phyloP scores from a whole-genome alignment of 2,329 filamentous ascomycete species.

The Bipolaris sorokiniana region DNA sequence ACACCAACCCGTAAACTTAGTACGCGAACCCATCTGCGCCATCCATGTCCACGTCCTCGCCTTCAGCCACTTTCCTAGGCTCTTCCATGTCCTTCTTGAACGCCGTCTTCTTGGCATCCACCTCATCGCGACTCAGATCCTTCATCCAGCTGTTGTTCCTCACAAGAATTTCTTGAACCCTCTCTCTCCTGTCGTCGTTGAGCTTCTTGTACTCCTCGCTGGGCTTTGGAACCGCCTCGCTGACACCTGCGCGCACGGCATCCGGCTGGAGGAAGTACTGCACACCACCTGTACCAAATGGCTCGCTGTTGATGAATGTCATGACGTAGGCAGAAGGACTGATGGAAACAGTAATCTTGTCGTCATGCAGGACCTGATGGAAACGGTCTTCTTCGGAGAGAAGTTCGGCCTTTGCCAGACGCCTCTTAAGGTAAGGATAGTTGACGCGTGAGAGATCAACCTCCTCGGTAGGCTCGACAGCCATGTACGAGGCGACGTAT shows the following conservation, averaged over 20 bases:
- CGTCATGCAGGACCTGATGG: slow-evolving; percentile 43
- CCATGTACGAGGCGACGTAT: slow-evolving; percentile 91
- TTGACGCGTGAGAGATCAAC: slow-evolving; percentile 45
- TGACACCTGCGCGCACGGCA: slow-evolving; percentile 42
- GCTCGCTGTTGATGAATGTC: slow-evolving; percentile 52
- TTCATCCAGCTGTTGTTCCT: slow-evolving; percentile 56
- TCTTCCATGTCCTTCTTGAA: slow-evolving; percentile 44
- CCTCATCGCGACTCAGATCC: slow-evolving; percentile 54
- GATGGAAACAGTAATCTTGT: slow-evolving; percentile 55
- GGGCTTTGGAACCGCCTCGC: slow-evolving; percentile 43
- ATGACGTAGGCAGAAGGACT: slow-evolving; percentile 52
- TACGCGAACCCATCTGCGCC: slow-evolving; percentile 25
- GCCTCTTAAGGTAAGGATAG: slow-evolving; percentile 53
- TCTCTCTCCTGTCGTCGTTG: slow-evolving; percentile 41
- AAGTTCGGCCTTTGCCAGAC: slow-evolving; percentile 45
- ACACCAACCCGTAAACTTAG: neutral
- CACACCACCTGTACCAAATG: slow-evolving; percentile 37
- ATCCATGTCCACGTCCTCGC: slow-evolving; percentile 45
- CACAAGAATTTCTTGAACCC: slow-evolving; percentile 51
- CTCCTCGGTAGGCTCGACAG: slow-evolving; percentile 77
- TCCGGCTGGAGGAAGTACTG: slow-evolving; percentile 52
- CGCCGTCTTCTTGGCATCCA: slow-evolving; percentile 52
- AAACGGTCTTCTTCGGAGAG: slow-evolving; percentile 40
- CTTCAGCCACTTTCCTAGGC: slow-evolving; percentile 22
- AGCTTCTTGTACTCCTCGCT: slow-evolving; percentile 41